Evolutionary conservation across 805 yeast species (phyloP).

Genomic region (Barnettozyma vustinii): DNA sequence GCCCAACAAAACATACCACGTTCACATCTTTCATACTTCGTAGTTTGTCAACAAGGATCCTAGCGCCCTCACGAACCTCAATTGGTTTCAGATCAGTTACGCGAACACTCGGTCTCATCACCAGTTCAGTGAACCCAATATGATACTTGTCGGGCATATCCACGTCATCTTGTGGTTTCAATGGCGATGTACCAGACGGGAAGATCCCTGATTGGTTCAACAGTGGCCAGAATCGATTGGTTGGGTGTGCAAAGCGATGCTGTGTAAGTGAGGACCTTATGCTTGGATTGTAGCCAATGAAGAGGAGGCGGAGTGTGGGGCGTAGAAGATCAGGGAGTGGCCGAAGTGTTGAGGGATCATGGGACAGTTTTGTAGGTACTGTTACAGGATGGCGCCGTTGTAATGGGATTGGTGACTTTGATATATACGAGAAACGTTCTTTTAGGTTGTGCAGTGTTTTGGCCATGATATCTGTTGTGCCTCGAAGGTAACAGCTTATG

Average conservation of each 20-base stretch:
- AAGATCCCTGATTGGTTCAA: constrained; percentile 1
- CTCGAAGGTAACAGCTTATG: too few relatives aligned
- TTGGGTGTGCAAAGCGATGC: constrained; percentile 1
- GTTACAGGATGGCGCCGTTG: background rate
- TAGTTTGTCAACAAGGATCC: constrained; percentile 43
- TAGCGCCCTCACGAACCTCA: constrained; percentile 55
- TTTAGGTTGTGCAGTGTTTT: background rate
- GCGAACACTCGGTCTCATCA: constrained; percentile 54
- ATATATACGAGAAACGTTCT: background rate
- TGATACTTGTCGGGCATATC: constrained; percentile 31
- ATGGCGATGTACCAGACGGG: constrained; percentile 4
- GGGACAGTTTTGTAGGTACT: background rate
- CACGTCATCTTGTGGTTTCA: constrained; percentile 36
- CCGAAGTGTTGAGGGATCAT: background rate
- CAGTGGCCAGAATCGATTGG: background rate
- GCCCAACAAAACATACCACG: constrained; percentile 58
- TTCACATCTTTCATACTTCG: constrained; percentile 29
- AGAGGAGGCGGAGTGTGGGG: background rate
- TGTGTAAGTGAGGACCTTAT: background rate
- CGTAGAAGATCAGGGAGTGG: background rate
- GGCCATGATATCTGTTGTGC: background rate
- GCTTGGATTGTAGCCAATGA: constrained; percentile 1
- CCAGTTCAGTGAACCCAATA: constrained; percentile 70
- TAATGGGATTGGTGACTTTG: background rate
- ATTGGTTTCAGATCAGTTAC: constrained; percentile 44